A percentile compares a stretch with the other conserved stretches of the same genome.
Conservation (phyloP, 768 basidiomycete species). For the Suillus plorans region DNA sequence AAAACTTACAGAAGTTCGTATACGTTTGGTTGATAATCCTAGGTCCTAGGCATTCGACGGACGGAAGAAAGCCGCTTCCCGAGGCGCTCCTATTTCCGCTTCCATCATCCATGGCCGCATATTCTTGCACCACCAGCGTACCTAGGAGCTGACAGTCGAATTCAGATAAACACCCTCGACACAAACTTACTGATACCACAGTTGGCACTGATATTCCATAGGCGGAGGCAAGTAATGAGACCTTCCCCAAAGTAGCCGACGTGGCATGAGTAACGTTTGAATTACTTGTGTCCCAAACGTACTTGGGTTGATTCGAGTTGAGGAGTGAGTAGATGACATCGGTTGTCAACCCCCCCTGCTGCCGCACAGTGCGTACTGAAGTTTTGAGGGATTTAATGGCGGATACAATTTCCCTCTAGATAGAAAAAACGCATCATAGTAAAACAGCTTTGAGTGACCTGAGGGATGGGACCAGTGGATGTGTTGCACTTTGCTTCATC, state of each 20-base stretch:
- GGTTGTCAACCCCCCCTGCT: not conserved
- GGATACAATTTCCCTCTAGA: not conserved
- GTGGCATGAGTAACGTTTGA: not conserved
- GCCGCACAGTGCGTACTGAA: not conserved
- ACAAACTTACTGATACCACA: not conserved
- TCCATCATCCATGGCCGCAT: not conserved
- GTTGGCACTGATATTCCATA: not conserved
- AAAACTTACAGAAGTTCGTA: not conserved
- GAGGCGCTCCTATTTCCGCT: not conserved
- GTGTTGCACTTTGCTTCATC: not conserved
- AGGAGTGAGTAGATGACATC: not conserved
- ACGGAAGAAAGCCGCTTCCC: not conserved
- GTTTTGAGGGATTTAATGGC: not conserved
- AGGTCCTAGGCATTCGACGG: not conserved
- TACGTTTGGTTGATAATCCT: not conserved
- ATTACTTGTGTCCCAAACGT: not conserved
- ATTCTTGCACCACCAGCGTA: not conserved
- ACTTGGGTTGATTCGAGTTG: not conserved
- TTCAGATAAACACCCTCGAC: not conserved
- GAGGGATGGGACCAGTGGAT: not conserved
- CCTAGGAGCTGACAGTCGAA: not conserved
- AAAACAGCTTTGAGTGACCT: not conserved
- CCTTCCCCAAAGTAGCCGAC: not conserved
- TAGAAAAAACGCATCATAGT: not conserved
- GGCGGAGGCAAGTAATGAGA: not conserved